Conservation (phyloP, 2,329 filamentous ascomycete genomes). For the Drechslerella stenobrocha region DNA sequence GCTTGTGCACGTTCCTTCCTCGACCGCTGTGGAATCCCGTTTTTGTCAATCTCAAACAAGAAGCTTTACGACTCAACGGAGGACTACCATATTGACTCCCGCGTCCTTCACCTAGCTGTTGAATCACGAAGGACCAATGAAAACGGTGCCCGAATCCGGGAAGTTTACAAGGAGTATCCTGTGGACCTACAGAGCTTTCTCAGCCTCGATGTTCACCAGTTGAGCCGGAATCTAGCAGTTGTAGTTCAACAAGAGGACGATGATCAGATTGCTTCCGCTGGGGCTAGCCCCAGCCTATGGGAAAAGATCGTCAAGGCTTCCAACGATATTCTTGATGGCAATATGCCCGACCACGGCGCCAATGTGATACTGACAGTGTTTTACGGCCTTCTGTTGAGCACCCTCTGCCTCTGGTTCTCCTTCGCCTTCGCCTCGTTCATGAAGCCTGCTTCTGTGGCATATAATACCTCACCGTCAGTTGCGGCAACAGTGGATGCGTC, state of each 20-base stretch:
- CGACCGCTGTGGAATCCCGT: slow-evolving; percentile 59
- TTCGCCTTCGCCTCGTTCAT: slow-evolving; percentile 11
- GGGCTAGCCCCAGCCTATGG: slow-evolving; percentile 12
- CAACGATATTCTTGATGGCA: slow-evolving; percentile 16
- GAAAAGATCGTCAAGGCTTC: slow-evolving; percentile 16
- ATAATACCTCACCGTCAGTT: slow-evolving; percentile 1
- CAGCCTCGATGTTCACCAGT: slow-evolving; percentile 61
- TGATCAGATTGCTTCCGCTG: slow-evolving; percentile 8
- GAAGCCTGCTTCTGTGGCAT: neutral
- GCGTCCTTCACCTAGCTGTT: slow-evolving; percentile 60
- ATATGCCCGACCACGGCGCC: slow-evolving; percentile 1
- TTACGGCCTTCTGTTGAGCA: slow-evolving; percentile 17
- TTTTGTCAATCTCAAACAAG: slow-evolving; percentile 60
- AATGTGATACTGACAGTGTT: slow-evolving; percentile 7
- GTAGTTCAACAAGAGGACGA: slow-evolving; percentile 52
- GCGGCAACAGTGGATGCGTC: slow-evolving; percentile 2
- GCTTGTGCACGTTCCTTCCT: slow-evolving; percentile 59
- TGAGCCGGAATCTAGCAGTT: slow-evolving; percentile 62
- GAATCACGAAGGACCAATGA: slow-evolving; percentile 55
- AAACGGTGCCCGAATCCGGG: slow-evolving; percentile 48
- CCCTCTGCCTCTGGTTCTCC: slow-evolving; percentile 24
- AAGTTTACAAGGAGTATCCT: slow-evolving; percentile 57
- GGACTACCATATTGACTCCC: slow-evolving; percentile 57
- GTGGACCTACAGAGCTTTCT: slow-evolving; percentile 61
- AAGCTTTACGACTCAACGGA: slow-evolving; percentile 56